Conservation (phyloP, 805 yeast genomes). For the Sugiyamaella marilandica region DNA sequence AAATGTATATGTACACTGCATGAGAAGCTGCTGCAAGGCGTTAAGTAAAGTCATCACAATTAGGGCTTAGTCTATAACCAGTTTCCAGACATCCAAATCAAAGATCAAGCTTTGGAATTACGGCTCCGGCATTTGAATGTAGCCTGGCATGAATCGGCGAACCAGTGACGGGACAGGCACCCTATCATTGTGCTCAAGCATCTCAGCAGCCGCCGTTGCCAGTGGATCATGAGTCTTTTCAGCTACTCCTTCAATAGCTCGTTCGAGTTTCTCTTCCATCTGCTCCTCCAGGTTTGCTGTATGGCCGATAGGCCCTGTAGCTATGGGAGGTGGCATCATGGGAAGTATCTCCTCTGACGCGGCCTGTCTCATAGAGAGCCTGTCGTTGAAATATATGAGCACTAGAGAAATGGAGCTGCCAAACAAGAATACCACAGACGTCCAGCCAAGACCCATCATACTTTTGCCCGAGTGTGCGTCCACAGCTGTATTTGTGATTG, state of each 20-base stretch:
- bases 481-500: constrained; percentile 13
- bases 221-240: background rate
- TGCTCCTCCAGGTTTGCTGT: background rate
- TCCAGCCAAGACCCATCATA: constrained; percentile 24
- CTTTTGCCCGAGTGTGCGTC: constrained; percentile 14
- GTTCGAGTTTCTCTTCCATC: constrained; percentile 1
- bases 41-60: no score
- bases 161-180: background rate
- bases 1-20: no score
- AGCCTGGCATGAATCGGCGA: constrained; percentile 4
- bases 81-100: no score
- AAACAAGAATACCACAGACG: constrained; percentile 14
- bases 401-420: constrained; percentile 14
- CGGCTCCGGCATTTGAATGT: constrained; percentile 7
- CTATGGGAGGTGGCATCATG: constrained; percentile 2
- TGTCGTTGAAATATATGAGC: constrained; percentile 15
- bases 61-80: no score
- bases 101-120: background rate
- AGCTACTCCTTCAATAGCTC: background rate
- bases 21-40: no score
- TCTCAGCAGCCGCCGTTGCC: constrained; percentile 5
- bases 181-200: background rate
- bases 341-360: constrained; percentile 1
- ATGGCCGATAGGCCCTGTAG: background rate
- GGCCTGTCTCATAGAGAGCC: background rate